phyloP scores from a whole-genome alignment of 2,329 filamentous ascomycete genomes.

The Verticillium zaregamsianum region DNA sequence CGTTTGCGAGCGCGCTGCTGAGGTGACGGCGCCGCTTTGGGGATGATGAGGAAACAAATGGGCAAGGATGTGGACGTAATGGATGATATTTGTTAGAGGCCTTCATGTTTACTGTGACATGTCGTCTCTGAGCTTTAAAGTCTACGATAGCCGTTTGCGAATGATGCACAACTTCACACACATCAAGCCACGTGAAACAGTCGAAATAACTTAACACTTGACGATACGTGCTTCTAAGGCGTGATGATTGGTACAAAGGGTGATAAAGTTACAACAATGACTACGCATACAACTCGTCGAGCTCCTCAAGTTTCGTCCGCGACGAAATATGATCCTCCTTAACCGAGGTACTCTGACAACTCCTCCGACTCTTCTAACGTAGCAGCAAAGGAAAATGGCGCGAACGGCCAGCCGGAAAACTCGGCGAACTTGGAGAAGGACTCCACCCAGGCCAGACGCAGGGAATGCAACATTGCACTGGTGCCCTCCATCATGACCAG shows the following conservation, averaged over 20 bases:
- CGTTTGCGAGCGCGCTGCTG: constrained; percentile 84
- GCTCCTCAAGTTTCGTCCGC: background rate
- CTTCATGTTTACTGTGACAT: background rate
- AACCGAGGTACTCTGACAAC: constrained; percentile 52
- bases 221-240: background rate
- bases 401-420: constrained; percentile 81
- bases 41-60: background rate
- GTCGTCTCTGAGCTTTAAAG: too few species aligned
- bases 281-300: constrained; percentile 5
- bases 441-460: constrained; percentile 93
- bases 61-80: background rate
- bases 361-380: constrained; percentile 79
- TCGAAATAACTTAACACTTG: background rate
- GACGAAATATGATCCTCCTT: constrained; percentile 3
- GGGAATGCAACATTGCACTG: constrained; percentile 88
- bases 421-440: constrained; percentile 98
- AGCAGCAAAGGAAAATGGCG: constrained; percentile 82
- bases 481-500: constrained; percentile 95
- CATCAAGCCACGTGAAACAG: background rate
- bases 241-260: constrained; percentile 13
- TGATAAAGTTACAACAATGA: constrained; percentile 11
- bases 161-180: too few species aligned
- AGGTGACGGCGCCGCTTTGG: constrained; percentile 77
- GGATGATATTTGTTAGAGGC: background rate
- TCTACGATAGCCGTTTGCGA: too few species aligned